Evolutionary conservation across 73 alveolate species (phyloP).

Genomic region (Tetrahymena thermophila): DNA sequence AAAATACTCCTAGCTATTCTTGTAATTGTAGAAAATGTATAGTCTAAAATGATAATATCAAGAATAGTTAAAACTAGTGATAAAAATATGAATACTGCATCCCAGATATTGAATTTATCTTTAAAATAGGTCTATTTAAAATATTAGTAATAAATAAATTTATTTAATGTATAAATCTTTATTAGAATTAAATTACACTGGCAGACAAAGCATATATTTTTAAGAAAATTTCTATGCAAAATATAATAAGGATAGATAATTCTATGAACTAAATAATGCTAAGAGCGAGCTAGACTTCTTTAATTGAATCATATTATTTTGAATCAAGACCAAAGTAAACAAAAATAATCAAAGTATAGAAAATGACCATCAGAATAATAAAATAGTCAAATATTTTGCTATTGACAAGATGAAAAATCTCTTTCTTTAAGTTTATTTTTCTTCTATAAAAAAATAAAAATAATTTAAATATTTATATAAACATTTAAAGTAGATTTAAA

Average conservation of each 20-base stretch:
- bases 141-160: background rate
- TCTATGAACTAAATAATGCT: background rate
- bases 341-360: background rate
- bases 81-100: slow-evolving; percentile 17
- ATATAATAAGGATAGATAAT: background rate
- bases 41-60: background rate
- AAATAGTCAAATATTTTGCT: background rate
- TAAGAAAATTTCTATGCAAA: background rate
- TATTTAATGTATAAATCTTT: too few relatives aligned
- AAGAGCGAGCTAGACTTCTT: background rate
- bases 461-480: background rate
- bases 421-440: background rate
- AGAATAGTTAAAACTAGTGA: slow-evolving; percentile 14
- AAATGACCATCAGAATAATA: background rate
- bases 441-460: background rate
- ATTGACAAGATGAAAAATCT: background rate
- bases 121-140: background rate
- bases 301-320: background rate
- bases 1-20: slow-evolving; percentile 29
- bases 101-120: slow-evolving; percentile 11
- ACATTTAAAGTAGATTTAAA: background rate
- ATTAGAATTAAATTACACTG: background rate
- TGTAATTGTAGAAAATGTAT: slow-evolving; percentile 6
- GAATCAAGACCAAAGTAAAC: background rate
- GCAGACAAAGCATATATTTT: background rate